phyloP scores from a whole-genome alignment of 1,284 basidiomycete genomes.

The Puccinia hordei region DNA sequence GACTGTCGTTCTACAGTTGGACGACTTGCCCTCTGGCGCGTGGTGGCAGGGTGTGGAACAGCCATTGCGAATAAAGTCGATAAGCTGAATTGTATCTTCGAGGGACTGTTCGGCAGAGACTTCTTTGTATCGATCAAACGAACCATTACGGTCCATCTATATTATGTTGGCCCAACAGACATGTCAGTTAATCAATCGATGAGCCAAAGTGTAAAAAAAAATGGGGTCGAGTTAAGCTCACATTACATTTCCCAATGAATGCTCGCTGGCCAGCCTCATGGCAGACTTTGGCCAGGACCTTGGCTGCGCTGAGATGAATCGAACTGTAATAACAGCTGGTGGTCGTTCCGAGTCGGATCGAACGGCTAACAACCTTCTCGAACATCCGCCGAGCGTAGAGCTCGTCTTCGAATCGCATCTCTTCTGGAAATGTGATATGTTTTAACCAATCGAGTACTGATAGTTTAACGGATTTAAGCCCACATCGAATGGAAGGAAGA shows the following conservation, averaged over 20 bases:
- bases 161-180: slow-evolving; percentile 55
- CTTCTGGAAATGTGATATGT: slow-evolving; percentile 58
- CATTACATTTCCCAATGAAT: slow-evolving; percentile 88
- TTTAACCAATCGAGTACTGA: slow-evolving; percentile 58
- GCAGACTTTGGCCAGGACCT: slow-evolving; percentile 76
- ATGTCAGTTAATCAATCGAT: slow-evolving; percentile 63
- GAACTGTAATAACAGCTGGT: slow-evolving; percentile 90
- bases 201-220: too few relatives aligned
- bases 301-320: slow-evolving; percentile 78
- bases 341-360: slow-evolving; percentile 79
- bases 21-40: neutral
- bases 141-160: slow-evolving; percentile 31
- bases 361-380: slow-evolving; percentile 71
- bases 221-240: too few relatives aligned
- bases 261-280: slow-evolving; percentile 77
- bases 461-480: slow-evolving; percentile 10
- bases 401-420: slow-evolving; percentile 56
- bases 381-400: slow-evolving; percentile 69
- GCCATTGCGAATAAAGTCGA: slow-evolving; percentile 28
- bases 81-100: slow-evolving; percentile 21
- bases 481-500: neutral
- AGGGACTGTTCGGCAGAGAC: slow-evolving; percentile 32
- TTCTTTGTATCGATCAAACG: slow-evolving; percentile 33
- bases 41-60: slow-evolving; percentile 7
- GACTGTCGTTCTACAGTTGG: neutral